Evolutionary conservation across 164 flowering plant species (phyloP).

Genomic region (Tetrastigma voinierianum): DNA sequence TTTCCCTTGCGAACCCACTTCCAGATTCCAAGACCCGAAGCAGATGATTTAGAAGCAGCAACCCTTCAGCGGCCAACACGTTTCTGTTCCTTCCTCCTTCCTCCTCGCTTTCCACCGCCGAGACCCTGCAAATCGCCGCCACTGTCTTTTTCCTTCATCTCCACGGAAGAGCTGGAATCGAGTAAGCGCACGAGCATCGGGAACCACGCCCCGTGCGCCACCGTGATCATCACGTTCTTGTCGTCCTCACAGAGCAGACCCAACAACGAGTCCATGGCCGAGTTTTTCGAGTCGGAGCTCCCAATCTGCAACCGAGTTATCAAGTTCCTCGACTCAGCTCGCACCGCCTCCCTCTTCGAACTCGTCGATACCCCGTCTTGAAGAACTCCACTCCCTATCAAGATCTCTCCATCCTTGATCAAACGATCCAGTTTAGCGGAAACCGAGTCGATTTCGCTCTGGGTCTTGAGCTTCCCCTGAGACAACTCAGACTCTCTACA

Average conservation of each 20-base stretch:
- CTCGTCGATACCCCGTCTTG: slow-evolving; percentile 24
- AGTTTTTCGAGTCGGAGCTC: slow-evolving; percentile 51
- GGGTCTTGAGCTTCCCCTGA: slow-evolving; percentile 63
- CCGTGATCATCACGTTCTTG: slow-evolving; percentile 80
- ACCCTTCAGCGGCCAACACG: slow-evolving; percentile 70
- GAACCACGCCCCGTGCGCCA: slow-evolving; percentile 81
- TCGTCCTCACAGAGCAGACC: slow-evolving; percentile 64
- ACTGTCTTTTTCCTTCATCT: slow-evolving; percentile 75
- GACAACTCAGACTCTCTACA: slow-evolving; percentile 31
- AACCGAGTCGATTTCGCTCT: slow-evolving; percentile 54
- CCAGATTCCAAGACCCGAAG: slow-evolving; percentile 79
- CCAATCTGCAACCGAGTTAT: slow-evolving; percentile 85
- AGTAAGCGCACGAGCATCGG: slow-evolving; percentile 63
- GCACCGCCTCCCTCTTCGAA: slow-evolving; percentile 40
- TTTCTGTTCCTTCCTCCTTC: too few relatives aligned
- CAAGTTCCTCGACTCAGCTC: slow-evolving; percentile 55
- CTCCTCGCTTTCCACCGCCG: slow-evolving; percentile 64
- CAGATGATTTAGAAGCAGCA: slow-evolving; percentile 64
- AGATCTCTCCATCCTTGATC: slow-evolving; percentile 42
- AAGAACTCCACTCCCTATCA: slow-evolving; percentile 57
- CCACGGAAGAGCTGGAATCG: slow-evolving; percentile 50
- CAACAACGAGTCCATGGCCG: slow-evolving; percentile 64
- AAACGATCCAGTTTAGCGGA: slow-evolving; percentile 44
- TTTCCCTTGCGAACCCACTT: slow-evolving; percentile 75
- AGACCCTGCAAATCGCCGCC: slow-evolving; percentile 69